Conservation (phyloP, 192 early-diverging fungal species). For the Coemansia javaensis region DNA sequence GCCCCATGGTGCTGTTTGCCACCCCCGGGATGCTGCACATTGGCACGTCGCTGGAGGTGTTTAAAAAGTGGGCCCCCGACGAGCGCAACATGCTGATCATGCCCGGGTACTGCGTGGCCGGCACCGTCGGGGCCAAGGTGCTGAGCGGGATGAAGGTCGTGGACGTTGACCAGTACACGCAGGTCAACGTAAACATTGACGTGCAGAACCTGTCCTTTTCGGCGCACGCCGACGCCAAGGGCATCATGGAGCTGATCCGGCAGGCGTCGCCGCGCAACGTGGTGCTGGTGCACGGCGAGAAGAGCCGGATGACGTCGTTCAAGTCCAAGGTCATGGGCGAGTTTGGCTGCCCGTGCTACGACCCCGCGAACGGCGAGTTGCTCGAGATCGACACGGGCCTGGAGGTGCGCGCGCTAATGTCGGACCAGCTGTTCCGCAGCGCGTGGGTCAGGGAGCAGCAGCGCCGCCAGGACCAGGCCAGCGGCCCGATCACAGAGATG, state of each 20-base stretch:
- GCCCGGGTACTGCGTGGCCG: conserved; percentile 96
- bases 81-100: conserved; percentile 95
- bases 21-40: conserved; percentile 98
- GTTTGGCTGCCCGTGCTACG: conserved; percentile 74
- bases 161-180: conserved; percentile 71
- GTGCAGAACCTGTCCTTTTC: conserved; percentile 95
- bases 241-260: conserved; percentile 91
- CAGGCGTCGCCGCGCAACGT: conserved; percentile 87
- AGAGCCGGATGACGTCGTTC: conserved; percentile 78
- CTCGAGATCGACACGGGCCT: conserved; percentile 64
- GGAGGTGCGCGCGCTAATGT: conserved; percentile 58
- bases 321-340: conserved; percentile 78
- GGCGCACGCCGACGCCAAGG: conserved; percentile 96
- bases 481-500: conserved; percentile 24
- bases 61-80: conserved; percentile 91
- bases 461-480: conserved; percentile 9
- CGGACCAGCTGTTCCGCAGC: conserved; percentile 31
- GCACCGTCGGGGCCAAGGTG: conserved; percentile 93
- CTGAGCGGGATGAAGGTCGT: conserved; percentile 84
- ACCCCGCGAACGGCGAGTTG: conserved; percentile 83
- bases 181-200: conserved; percentile 78
- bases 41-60: conserved; percentile 89
- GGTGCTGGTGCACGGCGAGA: conserved; percentile 94
- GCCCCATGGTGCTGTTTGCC: conserved; percentile 94
- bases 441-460: conserved; percentile 42